Conservation (phyloP, 2,329 filamentous ascomycete species). For the Setomelanomma holmii region DNA sequence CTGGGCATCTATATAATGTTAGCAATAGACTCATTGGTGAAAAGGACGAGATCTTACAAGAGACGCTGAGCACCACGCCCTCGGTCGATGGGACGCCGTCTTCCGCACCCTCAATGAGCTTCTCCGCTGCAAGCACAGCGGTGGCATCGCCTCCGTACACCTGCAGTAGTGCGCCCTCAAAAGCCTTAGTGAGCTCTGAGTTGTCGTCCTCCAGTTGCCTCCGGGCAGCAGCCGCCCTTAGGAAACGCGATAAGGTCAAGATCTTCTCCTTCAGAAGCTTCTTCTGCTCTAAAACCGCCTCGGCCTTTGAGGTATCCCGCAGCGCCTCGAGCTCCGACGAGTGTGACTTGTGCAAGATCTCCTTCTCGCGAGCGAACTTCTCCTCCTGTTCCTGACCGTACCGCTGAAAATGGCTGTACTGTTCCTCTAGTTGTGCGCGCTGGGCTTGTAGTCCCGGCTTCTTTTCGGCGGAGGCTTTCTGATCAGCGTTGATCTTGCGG, state of each 20-base stretch:
- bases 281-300: slow-evolving; percentile 58
- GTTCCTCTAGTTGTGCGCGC: slow-evolving; percentile 74
- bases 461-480: slow-evolving; percentile 78
- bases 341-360: slow-evolving; percentile 61
- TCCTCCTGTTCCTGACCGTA: slow-evolving; percentile 74
- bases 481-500: slow-evolving; percentile 80
- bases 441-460: slow-evolving; percentile 75
- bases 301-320: slow-evolving; percentile 61
- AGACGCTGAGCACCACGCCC: slow-evolving; percentile 70
- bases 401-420: slow-evolving; percentile 76
- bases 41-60: slow-evolving; percentile 63
- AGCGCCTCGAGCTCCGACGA: slow-evolving; percentile 64
- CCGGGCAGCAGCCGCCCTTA: slow-evolving; percentile 77
- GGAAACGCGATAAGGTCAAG: slow-evolving; percentile 77
- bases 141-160: slow-evolving; percentile 80
- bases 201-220: slow-evolving; percentile 75
- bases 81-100: slow-evolving; percentile 71
- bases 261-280: slow-evolving; percentile 66
- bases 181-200: slow-evolving; percentile 77
- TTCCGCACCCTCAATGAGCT: slow-evolving; percentile 74
- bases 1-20: slow-evolving; percentile 58
- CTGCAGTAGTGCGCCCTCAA: slow-evolving; percentile 79
- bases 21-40: slow-evolving; percentile 5
- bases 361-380: slow-evolving; percentile 65
- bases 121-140: slow-evolving; percentile 77